Base-by-base conservation (phyloP, 176 grass and related monocot genomes). In the Saccharum spontaneum region DNA sequence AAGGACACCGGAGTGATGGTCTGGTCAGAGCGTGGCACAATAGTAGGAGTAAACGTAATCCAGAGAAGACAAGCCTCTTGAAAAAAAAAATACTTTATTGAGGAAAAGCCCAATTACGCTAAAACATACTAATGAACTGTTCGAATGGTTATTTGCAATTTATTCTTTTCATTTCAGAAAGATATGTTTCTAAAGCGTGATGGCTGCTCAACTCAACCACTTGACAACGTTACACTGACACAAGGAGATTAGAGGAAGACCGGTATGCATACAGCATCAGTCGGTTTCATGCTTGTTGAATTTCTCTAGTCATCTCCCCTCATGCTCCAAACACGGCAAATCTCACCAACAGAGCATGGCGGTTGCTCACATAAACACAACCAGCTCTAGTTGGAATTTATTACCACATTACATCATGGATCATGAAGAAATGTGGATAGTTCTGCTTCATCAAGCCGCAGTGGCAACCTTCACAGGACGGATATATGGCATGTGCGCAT, bases 401-500 rank as follows among this genome's bases (percentile, higher is more conserved):
- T 80, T 37, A 50, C 37, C 62, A 81, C 1, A 30, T 61, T 80
- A 69, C 82, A 62, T 22, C 22, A 84, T 9, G 3, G 13, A 54
- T 38, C 34, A 83, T 68, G 50, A 4, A 55, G 10, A n/a, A 22
- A 85, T 71, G 46, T 2, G 50, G 11, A 31, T 69, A 31, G 28
- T 3, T 62, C 12, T 60, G 80, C 75, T 83, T 39, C 45, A 43
- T 14, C 22, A 20, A 43, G 57, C 16, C 46, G 30, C 7, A 50
- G 68, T 41, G 71, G 38, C 49, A 61, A 80, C 38, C 77, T 41
- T 66, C 40, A 76, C 67, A 7, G 7, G 24, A 80, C 28, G 12
- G 22, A 60, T 61, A 81, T 17, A 81, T 33, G 44, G 22, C 73
- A 86, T 67, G 55, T 34, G 54, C 33, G 24, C 54, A 86, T 65